phyloP scores from a whole-genome alignment of 2,329 filamentous ascomycete genomes.

The Penicillium sclerotiorum region DNA sequence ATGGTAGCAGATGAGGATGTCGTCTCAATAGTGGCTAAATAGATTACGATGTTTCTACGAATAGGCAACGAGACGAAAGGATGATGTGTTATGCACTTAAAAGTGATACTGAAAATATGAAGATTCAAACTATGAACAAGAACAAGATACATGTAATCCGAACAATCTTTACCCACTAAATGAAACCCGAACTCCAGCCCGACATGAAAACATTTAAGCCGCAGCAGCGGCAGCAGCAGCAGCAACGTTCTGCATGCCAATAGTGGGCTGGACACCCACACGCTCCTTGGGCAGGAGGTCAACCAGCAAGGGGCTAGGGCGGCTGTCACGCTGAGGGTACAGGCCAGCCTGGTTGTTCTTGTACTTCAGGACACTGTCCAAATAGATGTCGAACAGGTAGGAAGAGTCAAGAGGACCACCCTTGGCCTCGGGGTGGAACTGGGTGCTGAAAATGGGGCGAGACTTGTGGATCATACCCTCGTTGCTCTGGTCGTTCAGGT shows the following conservation, averaged over 20 bases:
- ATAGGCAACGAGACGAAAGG: conserved; percentile 3
- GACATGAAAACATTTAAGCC: conserved; percentile 20
- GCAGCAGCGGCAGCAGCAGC: conserved; percentile 36
- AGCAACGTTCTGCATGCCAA: conserved; percentile 53
- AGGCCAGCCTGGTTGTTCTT: conserved; percentile 78
- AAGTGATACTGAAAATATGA: conserved; percentile 10
- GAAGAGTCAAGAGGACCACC: conserved; percentile 94
- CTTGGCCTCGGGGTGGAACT: conserved; percentile 99
- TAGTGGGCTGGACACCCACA: conserved; percentile 78
- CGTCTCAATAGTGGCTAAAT: conserved; percentile 64
- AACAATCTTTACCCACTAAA: conserved; percentile 15
- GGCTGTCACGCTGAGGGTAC: conserved; percentile 75
- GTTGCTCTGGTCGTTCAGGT: conserved; percentile 96
- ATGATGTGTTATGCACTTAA: conserved; percentile 4
- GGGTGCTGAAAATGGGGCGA: conserved; percentile 95
- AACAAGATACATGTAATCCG: conserved; percentile 5
- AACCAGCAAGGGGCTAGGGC: conserved; percentile 82
- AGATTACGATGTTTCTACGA: conserved; percentile 6
- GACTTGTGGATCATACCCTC: conserved; percentile 95
- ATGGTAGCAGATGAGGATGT: conserved; percentile 71
- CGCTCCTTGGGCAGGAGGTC: conserved; percentile 93
- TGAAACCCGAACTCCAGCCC: conserved; percentile 14
- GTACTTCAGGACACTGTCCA: conserved; percentile 85
- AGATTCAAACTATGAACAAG: conserved; percentile 20
- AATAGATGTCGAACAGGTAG: conserved; percentile 95